Evolutionary conservation across 2,329 filamentous ascomycete species (phyloP).

Genomic region (Aspergillus quadricinctus): DNA sequence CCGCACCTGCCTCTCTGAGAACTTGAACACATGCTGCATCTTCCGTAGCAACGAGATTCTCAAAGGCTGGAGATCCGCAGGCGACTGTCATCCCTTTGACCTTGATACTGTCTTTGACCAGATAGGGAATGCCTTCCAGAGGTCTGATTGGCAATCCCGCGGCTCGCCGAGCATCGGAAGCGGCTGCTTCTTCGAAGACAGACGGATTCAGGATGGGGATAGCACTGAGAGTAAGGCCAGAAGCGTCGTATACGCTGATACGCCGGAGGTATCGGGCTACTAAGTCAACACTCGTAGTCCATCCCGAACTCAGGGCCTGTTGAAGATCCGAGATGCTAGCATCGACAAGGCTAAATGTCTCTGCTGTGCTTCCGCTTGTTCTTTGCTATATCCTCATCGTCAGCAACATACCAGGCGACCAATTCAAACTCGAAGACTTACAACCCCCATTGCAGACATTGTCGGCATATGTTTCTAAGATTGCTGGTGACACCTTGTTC

Average conservation of each 20-base stretch:
- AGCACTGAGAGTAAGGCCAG: slow-evolving; percentile 42
- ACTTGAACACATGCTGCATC: slow-evolving; percentile 50
- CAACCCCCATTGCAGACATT: neutral
- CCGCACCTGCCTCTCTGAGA: slow-evolving; percentile 47
- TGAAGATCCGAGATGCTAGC: slow-evolving; percentile 45
- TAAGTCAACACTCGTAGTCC: slow-evolving; percentile 44
- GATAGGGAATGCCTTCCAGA: slow-evolving; percentile 56
- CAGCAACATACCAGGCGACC: neutral
- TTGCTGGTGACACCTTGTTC: too few relatives aligned
- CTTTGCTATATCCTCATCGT: neutral
- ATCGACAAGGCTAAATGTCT: slow-evolving; percentile 39
- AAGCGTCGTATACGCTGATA: slow-evolving; percentile 45
- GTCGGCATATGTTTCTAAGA: neutral
- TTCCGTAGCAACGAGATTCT: slow-evolving; percentile 46
- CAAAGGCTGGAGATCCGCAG: slow-evolving; percentile 53
- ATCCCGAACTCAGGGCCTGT: slow-evolving; percentile 38
- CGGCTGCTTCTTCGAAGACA: slow-evolving; percentile 45
- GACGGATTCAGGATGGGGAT: slow-evolving; percentile 46
- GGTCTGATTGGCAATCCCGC: slow-evolving; percentile 32
- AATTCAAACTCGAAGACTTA: neutral
- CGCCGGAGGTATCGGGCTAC: slow-evolving; percentile 45
- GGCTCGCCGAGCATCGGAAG: slow-evolving; percentile 45
- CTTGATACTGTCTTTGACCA: slow-evolving; percentile 56
- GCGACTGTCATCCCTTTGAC: slow-evolving; percentile 52
- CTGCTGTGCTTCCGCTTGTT: slow-evolving; percentile 1